Percentiles rank a stretch among this genome's conserved stretches.
Evolutionary conservation across 305 asterid genomes (phyloP).

Genomic region (Fraxinus greggii): DNA sequence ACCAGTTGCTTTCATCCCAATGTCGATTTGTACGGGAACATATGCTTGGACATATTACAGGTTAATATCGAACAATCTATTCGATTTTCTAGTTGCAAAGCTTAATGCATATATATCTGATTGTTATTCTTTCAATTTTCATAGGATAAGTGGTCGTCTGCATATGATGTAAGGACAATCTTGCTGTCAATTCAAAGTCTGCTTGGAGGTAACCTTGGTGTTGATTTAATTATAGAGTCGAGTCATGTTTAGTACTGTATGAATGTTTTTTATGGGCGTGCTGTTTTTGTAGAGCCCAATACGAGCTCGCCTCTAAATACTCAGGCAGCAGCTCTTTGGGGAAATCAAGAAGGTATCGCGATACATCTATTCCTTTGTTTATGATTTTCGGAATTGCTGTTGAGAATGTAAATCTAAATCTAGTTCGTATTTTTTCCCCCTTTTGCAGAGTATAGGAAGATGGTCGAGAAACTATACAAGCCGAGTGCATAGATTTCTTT

Average conservation of each 20-base stretch:
- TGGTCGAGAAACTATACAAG: slow-evolving; percentile 86
- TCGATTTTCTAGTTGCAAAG: not conserved
- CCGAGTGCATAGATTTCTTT: slow-evolving; percentile 40
- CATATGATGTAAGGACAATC: slow-evolving; percentile 91
- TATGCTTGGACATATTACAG: slow-evolving; percentile 92
- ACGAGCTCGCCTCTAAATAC: slow-evolving; percentile 84
- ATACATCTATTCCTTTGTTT: not conserved
- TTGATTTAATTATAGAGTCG: not conserved
- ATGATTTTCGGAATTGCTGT: not conserved
- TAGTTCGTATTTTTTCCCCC: not conserved
- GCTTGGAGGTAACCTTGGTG: slow-evolving; percentile 69
- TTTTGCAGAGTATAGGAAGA: slow-evolving; percentile 82
- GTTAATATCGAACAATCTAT: slow-evolving; percentile 27
- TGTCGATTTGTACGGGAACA: slow-evolving; percentile 71
- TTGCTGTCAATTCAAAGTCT: slow-evolving; percentile 84
- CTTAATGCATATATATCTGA: not conserved
- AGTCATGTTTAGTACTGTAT: not conserved
- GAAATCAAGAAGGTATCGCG: slow-evolving; percentile 74
- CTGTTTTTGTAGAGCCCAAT: slow-evolving; percentile 64
- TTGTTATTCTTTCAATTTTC: not conserved
- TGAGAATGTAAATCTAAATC: not conserved
- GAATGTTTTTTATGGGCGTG: not conserved
- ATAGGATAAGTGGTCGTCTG: slow-evolving; percentile 95
- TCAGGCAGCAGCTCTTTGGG: slow-evolving; percentile 88
- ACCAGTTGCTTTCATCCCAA: slow-evolving; percentile 92